Conservation (phyloP, 345 rosid species). For the Syzygium aromaticum region DNA sequence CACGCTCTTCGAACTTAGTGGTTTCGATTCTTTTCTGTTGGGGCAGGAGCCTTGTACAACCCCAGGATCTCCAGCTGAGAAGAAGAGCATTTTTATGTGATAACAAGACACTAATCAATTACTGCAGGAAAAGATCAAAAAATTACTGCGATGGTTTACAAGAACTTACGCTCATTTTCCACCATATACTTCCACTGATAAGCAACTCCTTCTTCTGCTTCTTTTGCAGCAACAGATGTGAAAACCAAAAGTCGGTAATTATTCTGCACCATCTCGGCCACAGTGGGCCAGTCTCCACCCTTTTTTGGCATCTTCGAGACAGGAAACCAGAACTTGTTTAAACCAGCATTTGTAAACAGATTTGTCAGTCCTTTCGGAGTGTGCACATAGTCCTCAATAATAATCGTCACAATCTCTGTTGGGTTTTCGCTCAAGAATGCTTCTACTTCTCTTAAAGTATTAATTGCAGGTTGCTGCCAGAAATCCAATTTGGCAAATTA, state of each 20-base stretch:
- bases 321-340: constrained; percentile 83
- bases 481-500: constrained; percentile 5
- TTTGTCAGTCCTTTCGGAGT: constrained; percentile 74
- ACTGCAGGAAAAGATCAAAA: constrained; percentile 1
- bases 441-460: constrained; percentile 85
- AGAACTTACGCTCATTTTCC: constrained; percentile 70
- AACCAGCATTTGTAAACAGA: constrained; percentile 66
- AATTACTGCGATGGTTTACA: neutral
- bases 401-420: constrained; percentile 78
- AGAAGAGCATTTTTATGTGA: neutral
- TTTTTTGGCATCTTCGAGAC: constrained; percentile 85
- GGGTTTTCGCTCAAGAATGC: constrained; percentile 73
- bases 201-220: constrained; percentile 95
- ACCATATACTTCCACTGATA: constrained; percentile 92
- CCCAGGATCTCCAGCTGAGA: constrained; percentile 97
- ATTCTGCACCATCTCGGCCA: constrained; percentile 78
- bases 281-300: constrained; percentile 97
- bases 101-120: neutral
- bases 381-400: constrained; percentile 89
- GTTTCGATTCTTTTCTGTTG: constrained; percentile 73
- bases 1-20: constrained; percentile 54
- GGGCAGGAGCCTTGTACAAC: constrained; percentile 82
- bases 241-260: constrained; percentile 81
- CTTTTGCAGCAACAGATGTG: constrained; percentile 87
- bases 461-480: constrained; percentile 81